Base-by-base conservation (phyloP, 306 rosid species). In the Astragalus membranaceus region DNA sequence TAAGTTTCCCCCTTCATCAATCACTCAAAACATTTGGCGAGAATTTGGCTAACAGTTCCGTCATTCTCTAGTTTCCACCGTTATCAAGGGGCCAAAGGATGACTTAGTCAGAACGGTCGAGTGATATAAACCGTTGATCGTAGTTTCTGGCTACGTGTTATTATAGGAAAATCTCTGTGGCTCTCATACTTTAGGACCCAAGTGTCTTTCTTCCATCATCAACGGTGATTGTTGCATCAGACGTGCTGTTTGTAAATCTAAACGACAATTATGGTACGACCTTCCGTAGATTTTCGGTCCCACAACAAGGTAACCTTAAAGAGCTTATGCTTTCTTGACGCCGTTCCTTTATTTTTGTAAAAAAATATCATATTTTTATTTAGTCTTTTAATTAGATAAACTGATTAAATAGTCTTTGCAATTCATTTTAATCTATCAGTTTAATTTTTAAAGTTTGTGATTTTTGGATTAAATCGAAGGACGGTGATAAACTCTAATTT, bases 111-210 rank as follows among this genome's bases (percentile, higher is more conserved):
- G 7, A 20, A 33, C 65, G 15, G 14, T 39, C 64, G 15, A 13
- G 23, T 23, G 5, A 68, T 30, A 4, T 5, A 10, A 23, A 17
- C 60, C 53, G 10, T 42, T 12, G 42, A 60, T 60, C 23, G 7
- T 7, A 3, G 13, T 48, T 63, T 65, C 39, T 36, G 60, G 16
- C 62, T 35, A 52, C 55, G 76, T 78, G 80, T 65, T 30, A n/a
- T 7, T 1, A 46, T 16, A 52, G 1, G 9, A 20, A n/a, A 13
- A 11, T 12, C 32, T 48, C 6, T 5, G 6, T 47, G 43, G 0
- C 23, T n/a, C 43, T 58, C 69, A 63, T 23, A 1, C 41, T 9
- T 41, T 15, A 6, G 53, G 69, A 42, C 23, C 69, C 70, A 44
- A 20, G 4, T 8, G 5, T 44, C 70, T 64, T 12, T 63, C 36